These are phyloP conservation scores for Holtermanniella nyarrowii DNA, from an alignment of 768 basidiomycete species.

Conservation along the genomic window DNA sequence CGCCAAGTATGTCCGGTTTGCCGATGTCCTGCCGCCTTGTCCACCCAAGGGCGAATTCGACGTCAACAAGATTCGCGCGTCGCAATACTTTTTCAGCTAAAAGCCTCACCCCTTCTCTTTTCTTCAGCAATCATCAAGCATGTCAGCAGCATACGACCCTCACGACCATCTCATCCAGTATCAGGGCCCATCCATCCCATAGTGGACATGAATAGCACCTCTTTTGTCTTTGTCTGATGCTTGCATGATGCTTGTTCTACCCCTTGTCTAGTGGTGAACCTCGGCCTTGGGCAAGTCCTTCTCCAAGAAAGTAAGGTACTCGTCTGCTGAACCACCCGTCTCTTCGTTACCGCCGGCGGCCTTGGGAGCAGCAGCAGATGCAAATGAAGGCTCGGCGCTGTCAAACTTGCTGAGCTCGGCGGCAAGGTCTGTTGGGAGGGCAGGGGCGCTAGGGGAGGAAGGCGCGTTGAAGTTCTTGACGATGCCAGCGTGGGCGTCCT, in stretches of 20 bases:
- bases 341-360: constrained; percentile 38
- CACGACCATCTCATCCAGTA: too few relatives aligned
- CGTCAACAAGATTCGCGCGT: constrained; percentile 67
- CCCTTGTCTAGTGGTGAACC: constrained; percentile 46
- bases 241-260: too few relatives aligned
- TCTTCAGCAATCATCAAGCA: too few relatives aligned
- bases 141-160: too few relatives aligned
- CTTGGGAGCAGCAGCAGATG: constrained; percentile 38
- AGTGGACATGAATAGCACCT: too few relatives aligned
- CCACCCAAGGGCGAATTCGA: constrained; percentile 79
- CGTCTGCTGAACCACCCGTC: constrained; percentile 54
- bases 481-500: constrained; percentile 76
- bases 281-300: constrained; percentile 62
- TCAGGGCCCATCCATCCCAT: too few relatives aligned
- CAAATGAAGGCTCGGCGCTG: constrained; percentile 55
- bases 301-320: constrained; percentile 70
- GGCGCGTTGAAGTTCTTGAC: constrained; percentile 78
- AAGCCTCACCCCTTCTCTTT: too few relatives aligned
- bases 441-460: constrained; percentile 60
- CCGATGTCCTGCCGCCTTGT: constrained; percentile 65
- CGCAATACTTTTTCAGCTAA: constrained; percentile 89
- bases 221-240: too few relatives aligned
- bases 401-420: constrained; percentile 77
- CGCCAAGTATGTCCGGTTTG: constrained; percentile 55
- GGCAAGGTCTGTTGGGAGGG: constrained; percentile 73